phyloP scores from a whole-genome alignment of 2,329 filamentous ascomycete genomes.

The Penicillium sp. region DNA sequence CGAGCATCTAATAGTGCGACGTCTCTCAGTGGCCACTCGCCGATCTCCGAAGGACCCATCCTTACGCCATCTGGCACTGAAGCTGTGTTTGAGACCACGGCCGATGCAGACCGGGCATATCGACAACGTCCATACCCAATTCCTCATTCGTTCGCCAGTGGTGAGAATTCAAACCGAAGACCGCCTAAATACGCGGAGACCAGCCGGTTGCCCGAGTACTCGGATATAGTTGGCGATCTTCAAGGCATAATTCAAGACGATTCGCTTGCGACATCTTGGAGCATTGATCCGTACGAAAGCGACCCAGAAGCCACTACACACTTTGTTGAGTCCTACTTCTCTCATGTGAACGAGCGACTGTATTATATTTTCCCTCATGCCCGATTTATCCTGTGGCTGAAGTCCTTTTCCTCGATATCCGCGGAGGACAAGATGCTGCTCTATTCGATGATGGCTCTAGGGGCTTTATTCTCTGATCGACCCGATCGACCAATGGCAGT shows the following conservation, averaged over 20 bases:
- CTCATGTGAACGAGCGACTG: constrained; percentile 50
- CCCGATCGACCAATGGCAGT: constrained; percentile 43
- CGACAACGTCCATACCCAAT: constrained; percentile 19
- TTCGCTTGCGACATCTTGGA: constrained; percentile 38
- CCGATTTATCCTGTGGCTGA: constrained; percentile 52
- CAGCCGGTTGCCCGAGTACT: constrained; percentile 21
- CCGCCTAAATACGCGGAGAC: constrained; percentile 10
- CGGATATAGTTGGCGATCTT: constrained; percentile 31
- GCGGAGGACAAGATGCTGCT: constrained; percentile 55
- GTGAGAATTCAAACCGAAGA: constrained; percentile 14
- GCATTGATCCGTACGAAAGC: constrained; percentile 50
- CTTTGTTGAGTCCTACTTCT: constrained; percentile 53
- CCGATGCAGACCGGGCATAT: constrained; percentile 25
- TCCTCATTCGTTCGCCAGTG: constrained; percentile 11
- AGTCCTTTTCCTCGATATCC: constrained; percentile 44
- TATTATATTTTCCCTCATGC: constrained; percentile 53
- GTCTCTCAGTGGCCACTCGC: constrained; percentile 30
- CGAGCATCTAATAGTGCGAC: constrained; percentile 30
- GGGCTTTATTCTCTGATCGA: constrained; percentile 50
- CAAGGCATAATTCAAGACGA: constrained; percentile 27
- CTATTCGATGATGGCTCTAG: constrained; percentile 55
- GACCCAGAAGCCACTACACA: constrained; percentile 48
- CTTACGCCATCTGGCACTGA: constrained; percentile 27
- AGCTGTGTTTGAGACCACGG: constrained; percentile 20
- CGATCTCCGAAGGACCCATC: constrained; percentile 27